Evolutionary conservation across 2,329 filamentous ascomycete species (phyloP).

Genomic region (Trichoderma sp.): DNA sequence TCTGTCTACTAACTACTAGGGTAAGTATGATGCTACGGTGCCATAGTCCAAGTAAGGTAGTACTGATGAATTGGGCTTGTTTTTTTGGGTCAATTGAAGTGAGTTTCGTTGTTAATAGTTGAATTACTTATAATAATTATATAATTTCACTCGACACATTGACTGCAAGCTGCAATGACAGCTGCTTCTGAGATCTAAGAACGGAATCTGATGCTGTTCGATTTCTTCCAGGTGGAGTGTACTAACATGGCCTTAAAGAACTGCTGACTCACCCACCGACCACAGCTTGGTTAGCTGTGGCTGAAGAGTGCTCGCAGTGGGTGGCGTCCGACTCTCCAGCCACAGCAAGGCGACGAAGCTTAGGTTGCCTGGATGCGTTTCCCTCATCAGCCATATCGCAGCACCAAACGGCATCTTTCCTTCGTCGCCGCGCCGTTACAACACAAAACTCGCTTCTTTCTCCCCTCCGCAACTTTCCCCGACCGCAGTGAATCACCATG

Average conservation of each 20-base stretch:
- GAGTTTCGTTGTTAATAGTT: background rate
- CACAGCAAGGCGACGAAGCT: constrained; percentile 36
- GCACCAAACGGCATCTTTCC: constrained; percentile 9
- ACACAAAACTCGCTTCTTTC: background rate
- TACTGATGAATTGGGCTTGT: background rate
- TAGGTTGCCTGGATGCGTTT: constrained; percentile 35
- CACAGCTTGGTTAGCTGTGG: constrained; percentile 21
- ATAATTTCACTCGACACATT: background rate
- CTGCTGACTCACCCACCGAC: background rate
- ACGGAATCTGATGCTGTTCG: background rate
- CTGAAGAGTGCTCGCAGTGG: constrained; percentile 11
- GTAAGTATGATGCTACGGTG: background rate
- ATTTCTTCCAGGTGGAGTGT: background rate
- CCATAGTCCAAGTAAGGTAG: background rate
- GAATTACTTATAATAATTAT: background rate
- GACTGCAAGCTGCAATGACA: background rate
- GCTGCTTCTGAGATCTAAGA: background rate
- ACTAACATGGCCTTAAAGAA: background rate
- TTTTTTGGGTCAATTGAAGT: background rate
- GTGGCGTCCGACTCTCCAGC: constrained; percentile 7
- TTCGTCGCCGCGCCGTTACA: constrained; percentile 17
- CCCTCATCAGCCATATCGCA: constrained; percentile 13
- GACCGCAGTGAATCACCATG: constrained; percentile 59
- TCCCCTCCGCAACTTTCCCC: constrained; percentile 12
- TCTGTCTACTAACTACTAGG: background rate